phyloP scores from a whole-genome alignment of 2,329 filamentous ascomycete species.

The Plectosphaerella sp. region DNA sequence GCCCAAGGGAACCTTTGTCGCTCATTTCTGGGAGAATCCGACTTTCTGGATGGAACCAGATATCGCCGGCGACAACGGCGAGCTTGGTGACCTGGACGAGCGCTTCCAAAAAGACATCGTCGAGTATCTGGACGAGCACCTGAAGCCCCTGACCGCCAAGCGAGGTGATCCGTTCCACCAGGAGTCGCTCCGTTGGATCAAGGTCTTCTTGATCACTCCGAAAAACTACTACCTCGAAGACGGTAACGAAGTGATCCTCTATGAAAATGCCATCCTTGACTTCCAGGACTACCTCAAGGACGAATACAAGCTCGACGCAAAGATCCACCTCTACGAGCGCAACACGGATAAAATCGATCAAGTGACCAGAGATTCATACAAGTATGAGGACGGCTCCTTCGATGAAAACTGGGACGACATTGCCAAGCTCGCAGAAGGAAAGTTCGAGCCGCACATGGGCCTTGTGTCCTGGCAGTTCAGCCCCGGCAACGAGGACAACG shows the following conservation, averaged over 20 bases:
- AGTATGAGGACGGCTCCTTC: not conserved
- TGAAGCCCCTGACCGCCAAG: not conserved
- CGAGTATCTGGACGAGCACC: not conserved
- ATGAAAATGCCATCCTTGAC: not conserved
- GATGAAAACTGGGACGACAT: not conserved
- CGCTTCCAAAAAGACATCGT: not conserved
- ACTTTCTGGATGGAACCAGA: too few relatives aligned
- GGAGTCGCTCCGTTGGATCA: not conserved
- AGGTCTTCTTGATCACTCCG: not conserved
- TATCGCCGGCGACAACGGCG: too few relatives aligned
- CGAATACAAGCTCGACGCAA: not conserved
- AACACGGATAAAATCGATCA: too few relatives aligned
- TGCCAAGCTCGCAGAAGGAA: not conserved
- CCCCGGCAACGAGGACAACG: not conserved
- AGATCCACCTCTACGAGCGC: too few relatives aligned
- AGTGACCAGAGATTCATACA: too few relatives aligned
- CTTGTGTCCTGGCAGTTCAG: conserved; percentile 9
- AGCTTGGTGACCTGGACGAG: not conserved
- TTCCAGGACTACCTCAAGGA: not conserved
- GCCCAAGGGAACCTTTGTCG: conserved; percentile 7
- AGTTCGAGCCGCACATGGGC: conserved; percentile 1
- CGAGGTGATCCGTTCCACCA: not conserved
- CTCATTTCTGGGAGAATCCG: conserved; percentile 12
- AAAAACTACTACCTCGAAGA: not conserved
- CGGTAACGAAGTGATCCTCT: not conserved